phyloP scores from a whole-genome alignment of 352 stramenopile genomes.

The Globisporangium camurandrum region DNA sequence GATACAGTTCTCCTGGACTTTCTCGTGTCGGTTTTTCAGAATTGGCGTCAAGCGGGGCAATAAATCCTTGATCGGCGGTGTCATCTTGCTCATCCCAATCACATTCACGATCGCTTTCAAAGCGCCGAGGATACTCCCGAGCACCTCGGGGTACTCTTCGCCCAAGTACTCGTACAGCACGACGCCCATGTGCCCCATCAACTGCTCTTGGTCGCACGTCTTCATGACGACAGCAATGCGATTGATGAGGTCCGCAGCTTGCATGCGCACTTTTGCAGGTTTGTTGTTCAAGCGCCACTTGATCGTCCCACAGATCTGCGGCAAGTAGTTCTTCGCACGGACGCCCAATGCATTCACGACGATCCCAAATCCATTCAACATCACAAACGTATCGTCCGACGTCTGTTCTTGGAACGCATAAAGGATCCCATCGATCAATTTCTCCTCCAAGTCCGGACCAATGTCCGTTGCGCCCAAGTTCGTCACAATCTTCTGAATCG shows the following conservation, averaged over 20 bases:
- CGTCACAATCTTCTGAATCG: conserved; percentile 96
- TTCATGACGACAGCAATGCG: conserved; percentile 99
- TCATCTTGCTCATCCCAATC: conserved; percentile 99
- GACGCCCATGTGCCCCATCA: conserved; percentile 98
- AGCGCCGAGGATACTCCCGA: conserved; percentile 97
- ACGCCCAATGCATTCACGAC: conserved; percentile 97
- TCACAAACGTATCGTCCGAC: conserved; percentile 91
- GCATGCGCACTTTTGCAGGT: conserved; percentile 97
- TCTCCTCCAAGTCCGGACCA: conserved; percentile 95
- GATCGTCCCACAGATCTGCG: conserved; percentile 98
- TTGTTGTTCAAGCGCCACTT: conserved; percentile 99
- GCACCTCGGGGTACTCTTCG: conserved; percentile 99
- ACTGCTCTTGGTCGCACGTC: conserved; percentile 96
- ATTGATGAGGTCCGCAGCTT: conserved; percentile 98
- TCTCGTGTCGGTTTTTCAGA: conserved; percentile 98
- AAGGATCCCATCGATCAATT: conserved; percentile 98
- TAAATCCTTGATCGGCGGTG: conserved; percentile 97
- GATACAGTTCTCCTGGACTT: conserved; percentile 99
- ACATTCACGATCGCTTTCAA: conserved; percentile 99
- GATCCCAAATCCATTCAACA: conserved; percentile 98
- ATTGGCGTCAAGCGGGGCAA: conserved; percentile 98
- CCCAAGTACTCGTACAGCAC: conserved; percentile 99
- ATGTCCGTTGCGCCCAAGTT: conserved; percentile 97
- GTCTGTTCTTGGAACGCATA: conserved; percentile 99
- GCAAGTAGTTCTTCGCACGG: conserved; percentile 97